Evolutionary conservation across 345 rosid species (phyloP).

Genomic region (Gossypium ekmanianum): DNA sequence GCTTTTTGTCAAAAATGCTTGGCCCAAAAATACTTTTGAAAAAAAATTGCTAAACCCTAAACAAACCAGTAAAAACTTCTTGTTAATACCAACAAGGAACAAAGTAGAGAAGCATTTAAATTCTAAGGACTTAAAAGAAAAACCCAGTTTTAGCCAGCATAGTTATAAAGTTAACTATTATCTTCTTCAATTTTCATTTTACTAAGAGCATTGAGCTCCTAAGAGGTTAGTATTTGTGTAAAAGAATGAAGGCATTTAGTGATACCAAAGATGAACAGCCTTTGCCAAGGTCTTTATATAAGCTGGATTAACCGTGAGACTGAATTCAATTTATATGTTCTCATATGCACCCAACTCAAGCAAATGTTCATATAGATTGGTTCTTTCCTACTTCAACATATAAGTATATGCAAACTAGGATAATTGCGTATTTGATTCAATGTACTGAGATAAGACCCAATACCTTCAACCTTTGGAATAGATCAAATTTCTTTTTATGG

Average conservation of each 20-base stretch:
- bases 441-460: neutral
- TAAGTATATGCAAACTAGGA: constrained; percentile 24
- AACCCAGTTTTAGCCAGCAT: neutral
- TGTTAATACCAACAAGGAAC: neutral
- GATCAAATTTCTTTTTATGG: no score
- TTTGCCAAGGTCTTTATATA: constrained; percentile 88
- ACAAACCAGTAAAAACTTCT: neutral
- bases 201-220: neutral
- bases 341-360: no score
- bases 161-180: neutral
- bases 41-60: no score
- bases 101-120: neutral
- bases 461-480: no score
- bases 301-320: no score
- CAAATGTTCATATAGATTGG: no score
- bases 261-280: constrained; percentile 83
- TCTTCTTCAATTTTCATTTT: neutral
- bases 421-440: neutral
- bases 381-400: constrained; percentile 27
- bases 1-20: no score
- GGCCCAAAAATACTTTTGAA: no score
- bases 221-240: neutral
- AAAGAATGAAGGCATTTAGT: constrained; percentile 14
- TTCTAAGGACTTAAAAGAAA: neutral
- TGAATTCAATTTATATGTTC: no score